Evolutionary conservation across 2,329 filamentous ascomycete genomes (phyloP), one percentile per base, ranked within the genome.

Genomic region (Coleophoma eucalyptorum): DNA sequence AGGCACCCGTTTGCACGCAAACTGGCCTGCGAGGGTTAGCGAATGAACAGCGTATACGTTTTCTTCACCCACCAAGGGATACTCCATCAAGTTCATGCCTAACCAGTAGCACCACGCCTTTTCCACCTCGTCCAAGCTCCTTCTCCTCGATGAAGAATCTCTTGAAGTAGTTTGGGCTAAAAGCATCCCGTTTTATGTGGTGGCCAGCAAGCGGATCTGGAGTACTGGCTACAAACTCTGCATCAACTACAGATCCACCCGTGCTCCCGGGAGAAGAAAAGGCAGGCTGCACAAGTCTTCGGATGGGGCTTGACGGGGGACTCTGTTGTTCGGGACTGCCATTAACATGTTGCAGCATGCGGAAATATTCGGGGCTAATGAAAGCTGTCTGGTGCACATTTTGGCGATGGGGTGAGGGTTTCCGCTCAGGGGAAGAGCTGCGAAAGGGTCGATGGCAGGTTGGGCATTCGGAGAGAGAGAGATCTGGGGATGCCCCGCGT

Each of bases 1-100:
- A 0, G 94, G 95, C 0, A 99, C 92, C 43, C 95, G 84, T 70
- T 99, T 99, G 76, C 94, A 99, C 12, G 94, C 94, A 69, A 96
- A 99, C 57, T 94, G 81, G 2, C 94, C 61, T 59, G 40, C 5
- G 26, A 26, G 26, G 6, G 26, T 26, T 8, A 26, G 26, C 4
- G 6, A 26, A 26, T 8, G 26, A 7, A 26, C 26, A 26, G 26
- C 26, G 4, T 26, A 26, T 26, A 8, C 26, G 26, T 3, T 26
- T 7, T 26, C 6, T 26, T 26, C 6, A 15, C 48, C 50, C 58
- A 65, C 68, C 94, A 2, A 99, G 76, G 32, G 85, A 81, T 42
- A 96, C 93, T 19, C 90, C 87, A 67, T 97, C 94, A 51, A 99
- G 83, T 58, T 96, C 80, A 70, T 99, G 94, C 53, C 89, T 84